Percentiles rank a stretch among this genome's conserved stretches.
These are phyloP conservation scores for Auricularia sp. DNA, from an alignment of 768 basidiomycete genomes.

Conservation along the genomic window DNA sequence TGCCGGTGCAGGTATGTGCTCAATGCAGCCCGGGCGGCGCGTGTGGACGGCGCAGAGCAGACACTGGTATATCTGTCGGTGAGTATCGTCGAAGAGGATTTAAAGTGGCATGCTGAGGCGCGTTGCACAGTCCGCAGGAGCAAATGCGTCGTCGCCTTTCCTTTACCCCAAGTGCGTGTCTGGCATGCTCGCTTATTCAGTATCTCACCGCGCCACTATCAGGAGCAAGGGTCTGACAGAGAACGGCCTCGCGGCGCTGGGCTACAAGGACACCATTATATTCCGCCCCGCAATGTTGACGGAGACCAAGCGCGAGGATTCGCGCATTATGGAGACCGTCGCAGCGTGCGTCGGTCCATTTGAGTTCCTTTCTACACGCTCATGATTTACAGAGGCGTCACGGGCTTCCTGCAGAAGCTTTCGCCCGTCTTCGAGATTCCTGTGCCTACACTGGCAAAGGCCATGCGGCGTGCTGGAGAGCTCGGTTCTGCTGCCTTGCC, in stretches of 20 bases:
- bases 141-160: conserved; percentile 38
- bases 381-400: conserved; percentile 24
- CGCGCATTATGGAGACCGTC: conserved; percentile 28
- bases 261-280: conserved; percentile 60
- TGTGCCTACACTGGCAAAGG: conserved; percentile 41
- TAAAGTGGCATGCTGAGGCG: too few relatives aligned
- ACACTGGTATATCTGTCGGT: conserved; percentile 65
- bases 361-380: background rate
- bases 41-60: conserved; percentile 39
- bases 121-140: conserved; percentile 32
- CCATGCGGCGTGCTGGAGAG: conserved; percentile 42
- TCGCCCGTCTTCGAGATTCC: conserved; percentile 33
- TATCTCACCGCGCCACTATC: conserved; percentile 3
- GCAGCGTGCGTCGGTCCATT: background rate
- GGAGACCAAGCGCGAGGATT: conserved; percentile 35
- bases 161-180: conserved; percentile 37
- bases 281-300: conserved; percentile 53
- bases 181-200: conserved; percentile 3
- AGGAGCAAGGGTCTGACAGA: conserved; percentile 75
- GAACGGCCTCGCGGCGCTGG: conserved; percentile 49
- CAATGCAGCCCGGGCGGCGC: conserved; percentile 58
- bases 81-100: conserved; percentile 9
- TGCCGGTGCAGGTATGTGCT: conserved; percentile 50
- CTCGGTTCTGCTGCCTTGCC: conserved; percentile 44
- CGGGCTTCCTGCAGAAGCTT: conserved; percentile 28